Evolutionary conservation across 164 flowering plant species (phyloP).

Genomic region (Litsea cubeba): DNA sequence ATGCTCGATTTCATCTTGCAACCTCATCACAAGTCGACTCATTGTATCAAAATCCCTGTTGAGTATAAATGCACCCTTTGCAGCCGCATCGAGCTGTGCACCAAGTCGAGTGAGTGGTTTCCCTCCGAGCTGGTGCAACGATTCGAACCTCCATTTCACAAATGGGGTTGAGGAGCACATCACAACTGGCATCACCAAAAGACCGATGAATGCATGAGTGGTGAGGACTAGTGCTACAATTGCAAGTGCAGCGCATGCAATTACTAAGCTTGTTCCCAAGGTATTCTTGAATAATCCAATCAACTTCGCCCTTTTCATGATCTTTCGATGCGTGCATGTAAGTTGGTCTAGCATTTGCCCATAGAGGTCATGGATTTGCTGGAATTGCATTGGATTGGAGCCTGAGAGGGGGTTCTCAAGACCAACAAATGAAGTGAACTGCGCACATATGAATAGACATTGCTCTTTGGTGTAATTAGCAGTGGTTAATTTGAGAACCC

Average conservation of each 20-base stretch:
- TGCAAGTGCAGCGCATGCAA: slow-evolving; percentile 30
- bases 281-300: slow-evolving; percentile 32
- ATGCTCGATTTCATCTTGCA: slow-evolving; percentile 67
- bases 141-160: slow-evolving; percentile 12
- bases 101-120: slow-evolving; percentile 16
- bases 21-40: slow-evolving; percentile 45
- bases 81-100: slow-evolving; percentile 61
- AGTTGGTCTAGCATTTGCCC: slow-evolving; percentile 30
- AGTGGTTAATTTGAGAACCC: slow-evolving; percentile 25
- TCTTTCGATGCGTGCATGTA: slow-evolving; percentile 24
- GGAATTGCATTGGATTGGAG: slow-evolving; percentile 25
- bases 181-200: slow-evolving; percentile 46
- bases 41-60: slow-evolving; percentile 68
- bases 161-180: slow-evolving; percentile 9
- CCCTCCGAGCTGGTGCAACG: not conserved
- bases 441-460: slow-evolving; percentile 19
- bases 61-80: slow-evolving; percentile 57
- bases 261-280: slow-evolving; percentile 24
- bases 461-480: slow-evolving; percentile 16
- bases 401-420: slow-evolving; percentile 49
- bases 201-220: slow-evolving; percentile 51
- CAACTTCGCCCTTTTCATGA: slow-evolving; percentile 30
- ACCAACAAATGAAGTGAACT: slow-evolving; percentile 36
- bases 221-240: slow-evolving; percentile 36
- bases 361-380: slow-evolving; percentile 30